Base-by-base conservation (phyloP, 495 filamentous ascomycete species). In the Choiromyces venosus region DNA sequence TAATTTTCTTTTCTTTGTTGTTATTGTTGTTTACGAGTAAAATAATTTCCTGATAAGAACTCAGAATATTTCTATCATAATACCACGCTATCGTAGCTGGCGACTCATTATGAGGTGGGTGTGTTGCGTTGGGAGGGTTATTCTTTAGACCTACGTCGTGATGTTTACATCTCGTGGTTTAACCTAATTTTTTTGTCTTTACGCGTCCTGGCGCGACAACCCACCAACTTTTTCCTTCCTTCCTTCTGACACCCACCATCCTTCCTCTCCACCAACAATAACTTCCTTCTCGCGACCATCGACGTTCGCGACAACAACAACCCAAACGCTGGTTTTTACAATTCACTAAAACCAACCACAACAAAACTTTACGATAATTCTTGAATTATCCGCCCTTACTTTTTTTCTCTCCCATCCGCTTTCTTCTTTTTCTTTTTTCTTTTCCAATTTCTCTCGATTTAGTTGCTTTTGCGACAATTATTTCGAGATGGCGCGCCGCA, bases 171-270 rank as follows among this genome's bases (percentile, higher is more conserved):
- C 33, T 61, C 52, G 10, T 61, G 25, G 52, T 16, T 29, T 61
- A 4, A 14, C 46, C 46, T 25, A 56, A 56, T 14, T 29, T 16
- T 61, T 61, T 29, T 4, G n/a, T 61, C 52, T 61, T 33, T 33
- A 61, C 52, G 52, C 52, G 52, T 61, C 52, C 25, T 29, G 52
- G 52, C 52, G 52, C 52, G 52, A 61, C 52, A 33, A 61, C 52
- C 33, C 52, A 33, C 25, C 12, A 61, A 33, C 2, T 61, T 61
- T 61, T 5, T 18, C 52, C n/a, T 52, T 52, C 19, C 19, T n/a
- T 29, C 10, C 52, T 2, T 14, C n/a, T n/a, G n/a, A n/a, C n/a
- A n/a, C n/a, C n/a, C n/a, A n/a, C 52, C 1, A 61, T 29, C 25
- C 18, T 61, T 29, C 25, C 12, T 29, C 25, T 18, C 1, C 52